Percentiles rank a stretch among this genome's conserved stretches.
Conservation (phyloP, 352 stramenopile species). For the Nothophytophthora sp. region DNA sequence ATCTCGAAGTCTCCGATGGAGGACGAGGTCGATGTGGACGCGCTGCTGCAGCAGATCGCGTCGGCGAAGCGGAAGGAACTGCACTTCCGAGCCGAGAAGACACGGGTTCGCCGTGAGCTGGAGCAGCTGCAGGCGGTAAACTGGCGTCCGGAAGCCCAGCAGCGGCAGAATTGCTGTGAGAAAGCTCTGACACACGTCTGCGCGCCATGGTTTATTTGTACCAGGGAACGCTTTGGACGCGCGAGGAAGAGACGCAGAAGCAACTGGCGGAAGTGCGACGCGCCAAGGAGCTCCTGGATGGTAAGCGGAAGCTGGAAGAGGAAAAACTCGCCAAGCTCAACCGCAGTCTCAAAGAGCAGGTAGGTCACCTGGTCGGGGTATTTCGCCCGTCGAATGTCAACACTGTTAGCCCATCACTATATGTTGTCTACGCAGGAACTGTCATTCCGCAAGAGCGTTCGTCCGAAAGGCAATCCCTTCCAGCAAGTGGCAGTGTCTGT, state of each 20-base stretch:
- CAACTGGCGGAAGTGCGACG: constrained; percentile 42
- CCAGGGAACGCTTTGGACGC: constrained; percentile 46
- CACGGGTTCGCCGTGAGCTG: constrained; percentile 58
- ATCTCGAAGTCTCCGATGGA: no score
- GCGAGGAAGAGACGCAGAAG: constrained; percentile 44
- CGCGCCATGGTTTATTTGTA: no score
- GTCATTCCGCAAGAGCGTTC: constrained; percentile 21
- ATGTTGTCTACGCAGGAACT: no score
- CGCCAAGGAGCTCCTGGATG: constrained; percentile 28
- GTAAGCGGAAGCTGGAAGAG: constrained; percentile 29
- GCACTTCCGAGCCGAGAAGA: constrained; percentile 65
- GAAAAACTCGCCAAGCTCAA: constrained; percentile 34
- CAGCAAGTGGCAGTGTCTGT: constrained; percentile 26
- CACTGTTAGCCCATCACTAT: no score
- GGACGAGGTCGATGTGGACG: constrained; percentile 55
- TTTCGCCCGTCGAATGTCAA: no score
- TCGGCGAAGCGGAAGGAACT: constrained; percentile 64
- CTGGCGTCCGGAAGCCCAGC: no score
- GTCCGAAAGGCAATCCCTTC: constrained; percentile 17
- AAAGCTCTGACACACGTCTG: no score
- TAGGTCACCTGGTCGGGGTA: no score
- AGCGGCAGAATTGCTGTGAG: no score
- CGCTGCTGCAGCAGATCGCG: constrained; percentile 54
- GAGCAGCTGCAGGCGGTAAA: constrained; percentile 42
- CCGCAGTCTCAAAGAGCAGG: constrained; percentile 32